These are phyloP conservation scores for Phytophthora multivora DNA, from an alignment of 352 stramenopile species.

Conservation along the genomic window DNA sequence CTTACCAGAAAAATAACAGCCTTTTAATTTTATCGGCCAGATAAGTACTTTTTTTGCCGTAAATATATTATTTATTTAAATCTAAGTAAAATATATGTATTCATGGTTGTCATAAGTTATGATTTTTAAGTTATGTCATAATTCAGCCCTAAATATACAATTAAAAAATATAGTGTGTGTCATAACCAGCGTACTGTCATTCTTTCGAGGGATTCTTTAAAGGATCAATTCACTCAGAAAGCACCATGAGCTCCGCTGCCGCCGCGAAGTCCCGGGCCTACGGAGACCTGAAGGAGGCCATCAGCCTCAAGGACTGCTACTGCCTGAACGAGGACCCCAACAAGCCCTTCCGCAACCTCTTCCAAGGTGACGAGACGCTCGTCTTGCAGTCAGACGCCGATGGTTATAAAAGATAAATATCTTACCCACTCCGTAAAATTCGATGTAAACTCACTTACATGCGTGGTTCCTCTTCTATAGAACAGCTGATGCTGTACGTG, in stretches of 20 bases:
- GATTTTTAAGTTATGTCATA: no score
- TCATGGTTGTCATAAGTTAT: no score
- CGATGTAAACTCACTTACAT: neutral
- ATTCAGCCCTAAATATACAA: no score
- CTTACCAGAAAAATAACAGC: no score
- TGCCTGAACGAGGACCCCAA: slow-evolving; percentile 83
- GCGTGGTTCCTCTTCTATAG: slow-evolving; percentile 27
- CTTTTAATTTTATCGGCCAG: no score
- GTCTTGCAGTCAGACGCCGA: slow-evolving; percentile 80
- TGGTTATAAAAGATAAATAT: slow-evolving; percentile 33
- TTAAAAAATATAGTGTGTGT: no score
- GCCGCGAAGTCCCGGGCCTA: slow-evolving; percentile 51
- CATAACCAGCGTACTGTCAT: neutral
- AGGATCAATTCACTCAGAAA: neutral
- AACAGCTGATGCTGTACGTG: slow-evolving; percentile 83
- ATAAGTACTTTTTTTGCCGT: no score
- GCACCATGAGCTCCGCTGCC: slow-evolving; percentile 43
- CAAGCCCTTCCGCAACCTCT: slow-evolving; percentile 75
- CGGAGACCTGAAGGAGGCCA: slow-evolving; percentile 60
- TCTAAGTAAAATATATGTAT: no score
- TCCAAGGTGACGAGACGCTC: slow-evolving; percentile 78
- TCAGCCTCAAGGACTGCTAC: slow-evolving; percentile 70
- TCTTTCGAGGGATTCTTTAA: neutral
- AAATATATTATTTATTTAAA: no score
- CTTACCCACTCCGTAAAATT: neutral